Conservation (phyloP, 306 rosid species). For the Gastrolobium bilobum region DNA sequence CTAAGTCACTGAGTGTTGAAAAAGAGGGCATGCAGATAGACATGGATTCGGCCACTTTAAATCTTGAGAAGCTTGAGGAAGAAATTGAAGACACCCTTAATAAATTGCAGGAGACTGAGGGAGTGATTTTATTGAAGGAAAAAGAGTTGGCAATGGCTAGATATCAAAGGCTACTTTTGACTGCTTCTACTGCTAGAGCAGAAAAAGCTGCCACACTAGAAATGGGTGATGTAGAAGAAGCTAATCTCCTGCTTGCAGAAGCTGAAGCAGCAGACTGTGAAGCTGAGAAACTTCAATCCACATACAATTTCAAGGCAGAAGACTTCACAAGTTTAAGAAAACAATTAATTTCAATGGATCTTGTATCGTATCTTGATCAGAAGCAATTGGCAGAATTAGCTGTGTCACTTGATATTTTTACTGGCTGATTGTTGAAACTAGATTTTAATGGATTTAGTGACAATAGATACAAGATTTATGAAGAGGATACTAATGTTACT, state of each 20-base stretch:
- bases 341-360: conserved; percentile 79
- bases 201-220: conserved; percentile 75
- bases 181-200: conserved; percentile 73
- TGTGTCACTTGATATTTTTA: conserved; percentile 44
- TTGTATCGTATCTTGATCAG: conserved; percentile 66
- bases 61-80: conserved; percentile 76
- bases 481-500: conserved; percentile 28
- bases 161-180: conserved; percentile 73
- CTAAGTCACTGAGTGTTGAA: conserved; percentile 71
- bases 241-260: conserved; percentile 77
- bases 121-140: conserved; percentile 67
- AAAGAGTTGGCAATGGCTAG: conserved; percentile 80
- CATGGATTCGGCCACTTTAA: conserved; percentile 58
- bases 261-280: conserved; percentile 82
- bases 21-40: conserved; percentile 65
- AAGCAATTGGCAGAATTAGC: conserved; percentile 78
- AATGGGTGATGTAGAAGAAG: conserved; percentile 81
- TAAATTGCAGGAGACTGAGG: conserved; percentile 74
- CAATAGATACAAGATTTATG: conserved; percentile 26
- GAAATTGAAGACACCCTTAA: conserved; percentile 64
- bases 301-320: conserved; percentile 64
- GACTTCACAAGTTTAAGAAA: conserved; percentile 59
- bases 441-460: conserved; percentile 35
- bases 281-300: conserved; percentile 70
- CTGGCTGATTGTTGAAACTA: conserved; percentile 41